These are phyloP conservation scores for Boletus subluridellus DNA, from an alignment of 1,284 basidiomycete species.

Conservation along the genomic window DNA sequence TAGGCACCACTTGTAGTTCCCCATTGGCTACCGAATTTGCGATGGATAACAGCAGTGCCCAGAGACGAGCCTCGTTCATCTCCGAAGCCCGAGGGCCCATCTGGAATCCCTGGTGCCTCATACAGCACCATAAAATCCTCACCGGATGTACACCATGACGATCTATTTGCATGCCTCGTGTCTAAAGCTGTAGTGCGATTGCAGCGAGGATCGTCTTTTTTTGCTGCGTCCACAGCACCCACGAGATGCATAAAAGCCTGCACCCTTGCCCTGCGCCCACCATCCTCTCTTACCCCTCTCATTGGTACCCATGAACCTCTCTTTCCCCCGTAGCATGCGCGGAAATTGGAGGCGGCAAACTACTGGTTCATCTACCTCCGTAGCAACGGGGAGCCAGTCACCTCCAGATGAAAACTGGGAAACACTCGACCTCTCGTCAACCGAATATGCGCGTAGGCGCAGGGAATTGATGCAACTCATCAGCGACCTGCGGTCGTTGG, in stretches of 20 bases:
- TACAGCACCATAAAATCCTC: neutral
- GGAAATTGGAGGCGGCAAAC: neutral
- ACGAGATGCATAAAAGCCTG: constrained; percentile 18
- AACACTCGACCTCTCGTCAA: too few species aligned
- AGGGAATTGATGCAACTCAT: too few species aligned
- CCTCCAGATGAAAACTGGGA: too few species aligned
- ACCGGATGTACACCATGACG: neutral
- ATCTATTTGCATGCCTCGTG: neutral
- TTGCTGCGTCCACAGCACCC: neutral
- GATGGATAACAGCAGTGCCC: neutral
- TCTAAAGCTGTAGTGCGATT: neutral
- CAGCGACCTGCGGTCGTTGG: too few species aligned
- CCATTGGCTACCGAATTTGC: neutral
- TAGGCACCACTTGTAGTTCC: neutral
- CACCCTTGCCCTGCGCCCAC: neutral
- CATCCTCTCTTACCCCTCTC: neutral
- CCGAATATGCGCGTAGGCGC: too few species aligned
- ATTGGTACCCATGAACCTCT: constrained; percentile 8
- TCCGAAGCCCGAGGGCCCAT: neutral
- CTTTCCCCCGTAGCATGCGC: neutral
- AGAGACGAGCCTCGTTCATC: neutral
- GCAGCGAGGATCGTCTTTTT: neutral
- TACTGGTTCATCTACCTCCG: neutral
- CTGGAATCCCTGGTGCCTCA: neutral
- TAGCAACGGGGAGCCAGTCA: neutral